Conservation (phyloP, 1,284 basidiomycete species). For the Melampsora americana region DNA sequence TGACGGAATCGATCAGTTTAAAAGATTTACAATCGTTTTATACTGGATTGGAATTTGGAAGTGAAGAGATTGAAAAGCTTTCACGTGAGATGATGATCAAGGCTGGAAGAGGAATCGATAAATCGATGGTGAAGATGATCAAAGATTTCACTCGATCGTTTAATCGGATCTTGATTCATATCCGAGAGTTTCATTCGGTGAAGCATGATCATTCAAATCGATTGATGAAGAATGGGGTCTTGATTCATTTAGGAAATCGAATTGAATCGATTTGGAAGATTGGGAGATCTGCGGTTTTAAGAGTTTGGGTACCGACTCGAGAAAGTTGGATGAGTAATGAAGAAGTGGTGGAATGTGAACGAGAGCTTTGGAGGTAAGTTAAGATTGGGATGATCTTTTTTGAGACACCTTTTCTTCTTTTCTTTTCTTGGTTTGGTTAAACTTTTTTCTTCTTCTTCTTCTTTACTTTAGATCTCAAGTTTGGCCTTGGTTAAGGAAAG, state of each 20-base stretch:
- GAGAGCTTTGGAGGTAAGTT: constrained; percentile 48
- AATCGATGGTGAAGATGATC: constrained; percentile 51
- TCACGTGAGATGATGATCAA: constrained; percentile 22
- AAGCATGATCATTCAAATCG: no score
- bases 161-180: constrained; percentile 53
- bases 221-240: constrained; percentile 29
- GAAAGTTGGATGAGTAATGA: constrained; percentile 50
- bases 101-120: constrained; percentile 50
- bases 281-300: constrained; percentile 53
- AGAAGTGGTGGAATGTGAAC: constrained; percentile 51
- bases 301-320: constrained; percentile 54
- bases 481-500: constrained; percentile 52
- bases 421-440: neutral
- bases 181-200: constrained; percentile 50
- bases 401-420: no score
- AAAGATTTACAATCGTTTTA: constrained; percentile 37
- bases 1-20: constrained; percentile 12
- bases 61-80: constrained; percentile 15
- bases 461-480: constrained; percentile 48
- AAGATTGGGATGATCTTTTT: neutral
- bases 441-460: neutral
- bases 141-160: constrained; percentile 54
- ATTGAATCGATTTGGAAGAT: constrained; percentile 48
- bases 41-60: constrained; percentile 30
- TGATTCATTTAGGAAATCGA: neutral